These are phyloP conservation scores for Solanum bulbocastanum DNA, from an alignment of 257 asterid genomes.

Conservation along the genomic window DNA sequence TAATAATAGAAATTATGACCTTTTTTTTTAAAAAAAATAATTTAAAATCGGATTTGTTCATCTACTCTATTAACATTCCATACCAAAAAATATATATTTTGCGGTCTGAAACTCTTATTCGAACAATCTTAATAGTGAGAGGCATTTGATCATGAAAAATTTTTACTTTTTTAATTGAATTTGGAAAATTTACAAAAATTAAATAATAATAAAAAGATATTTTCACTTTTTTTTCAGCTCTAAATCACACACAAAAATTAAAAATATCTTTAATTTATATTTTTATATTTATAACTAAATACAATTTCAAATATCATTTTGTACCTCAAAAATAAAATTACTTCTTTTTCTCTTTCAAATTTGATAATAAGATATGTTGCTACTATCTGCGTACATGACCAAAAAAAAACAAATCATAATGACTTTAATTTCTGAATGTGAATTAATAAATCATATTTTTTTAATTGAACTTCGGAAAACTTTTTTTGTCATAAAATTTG, in stretches of 20 bases:
- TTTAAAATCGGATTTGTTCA: too few species aligned
- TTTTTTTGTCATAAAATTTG: neutral
- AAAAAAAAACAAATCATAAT: too few species aligned
- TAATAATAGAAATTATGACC: neutral
- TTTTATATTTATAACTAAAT: neutral
- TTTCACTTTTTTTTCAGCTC: too few species aligned
- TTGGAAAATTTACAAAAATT: too few species aligned
- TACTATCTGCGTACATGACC: neutral
- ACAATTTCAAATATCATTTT: neutral
- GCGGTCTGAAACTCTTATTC: too few species aligned
- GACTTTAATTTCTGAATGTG: too few species aligned
- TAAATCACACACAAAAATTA: neutral
- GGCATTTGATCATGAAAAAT: neutral
- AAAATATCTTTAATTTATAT: neutral
- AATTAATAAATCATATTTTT: too few species aligned
- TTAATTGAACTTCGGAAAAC: neutral
- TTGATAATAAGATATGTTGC: neutral
- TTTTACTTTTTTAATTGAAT: too few species aligned
- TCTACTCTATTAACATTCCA: too few species aligned
- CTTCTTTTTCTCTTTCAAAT: neutral
- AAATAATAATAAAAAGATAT: too few species aligned
- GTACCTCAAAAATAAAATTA: neutral
- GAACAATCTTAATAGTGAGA: too few species aligned
- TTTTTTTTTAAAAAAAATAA: neutral
- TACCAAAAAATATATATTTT: too few species aligned